Conservation (phyloP, 2,329 filamentous ascomycete genomes). For the Volutella citrinella region DNA sequence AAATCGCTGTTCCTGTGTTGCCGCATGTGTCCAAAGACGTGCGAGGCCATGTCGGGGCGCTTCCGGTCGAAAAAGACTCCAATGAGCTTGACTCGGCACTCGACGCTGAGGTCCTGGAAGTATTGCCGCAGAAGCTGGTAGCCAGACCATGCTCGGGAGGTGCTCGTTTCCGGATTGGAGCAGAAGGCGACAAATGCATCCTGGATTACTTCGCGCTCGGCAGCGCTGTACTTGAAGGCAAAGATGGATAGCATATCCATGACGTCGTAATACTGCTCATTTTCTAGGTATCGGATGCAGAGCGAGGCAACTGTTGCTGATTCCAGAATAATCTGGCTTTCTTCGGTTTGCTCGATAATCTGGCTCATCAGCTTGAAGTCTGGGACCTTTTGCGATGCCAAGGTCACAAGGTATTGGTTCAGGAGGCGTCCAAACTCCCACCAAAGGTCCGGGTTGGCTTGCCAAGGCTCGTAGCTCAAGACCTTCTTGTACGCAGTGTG, state of each 20-base stretch:
- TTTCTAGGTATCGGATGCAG: constrained; percentile 69
- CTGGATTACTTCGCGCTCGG: constrained; percentile 66
- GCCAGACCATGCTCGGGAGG: constrained; percentile 60
- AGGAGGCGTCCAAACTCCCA: constrained; percentile 58
- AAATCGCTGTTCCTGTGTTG: constrained; percentile 60
- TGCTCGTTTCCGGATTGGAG: constrained; percentile 58
- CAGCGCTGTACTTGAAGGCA: constrained; percentile 64
- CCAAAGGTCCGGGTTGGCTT: constrained; percentile 41
- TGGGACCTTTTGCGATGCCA: constrained; percentile 60
- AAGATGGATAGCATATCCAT: constrained; percentile 80
- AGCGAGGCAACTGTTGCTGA: constrained; percentile 72
- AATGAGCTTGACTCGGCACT: constrained; percentile 71
- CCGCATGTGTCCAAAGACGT: constrained; percentile 95
- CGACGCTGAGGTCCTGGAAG: constrained; percentile 63
- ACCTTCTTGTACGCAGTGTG: constrained; percentile 58
- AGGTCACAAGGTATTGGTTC: constrained; percentile 69
- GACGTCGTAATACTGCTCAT: constrained; percentile 74
- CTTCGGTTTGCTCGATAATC: constrained; percentile 70
- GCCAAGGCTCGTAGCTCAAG: constrained; percentile 31
- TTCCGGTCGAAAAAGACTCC: constrained; percentile 73
- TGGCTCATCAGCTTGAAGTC: constrained; percentile 69
- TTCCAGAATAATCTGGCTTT: constrained; percentile 66
- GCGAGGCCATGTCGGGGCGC: constrained; percentile 78
- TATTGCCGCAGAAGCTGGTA: constrained; percentile 65
- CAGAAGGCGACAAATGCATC: constrained; percentile 67